These are phyloP conservation scores for Alternaria conjuncta DNA, from an alignment of 2,329 filamentous ascomycete species.

Conservation along the genomic window DNA sequence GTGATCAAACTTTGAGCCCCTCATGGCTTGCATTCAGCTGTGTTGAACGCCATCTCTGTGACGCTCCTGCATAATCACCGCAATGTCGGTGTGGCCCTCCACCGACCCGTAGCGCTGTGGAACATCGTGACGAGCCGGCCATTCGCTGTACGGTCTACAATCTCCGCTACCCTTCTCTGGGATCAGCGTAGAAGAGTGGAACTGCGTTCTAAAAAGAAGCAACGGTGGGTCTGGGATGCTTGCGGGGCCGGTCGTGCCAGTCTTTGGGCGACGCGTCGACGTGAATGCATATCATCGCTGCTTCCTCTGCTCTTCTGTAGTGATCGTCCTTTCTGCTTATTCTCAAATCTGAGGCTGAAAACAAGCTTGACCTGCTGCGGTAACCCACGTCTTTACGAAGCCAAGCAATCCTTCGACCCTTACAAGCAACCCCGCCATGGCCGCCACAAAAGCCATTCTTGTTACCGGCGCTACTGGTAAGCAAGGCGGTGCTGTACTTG, in stretches of 20 bases:
- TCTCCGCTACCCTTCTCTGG: background rate
- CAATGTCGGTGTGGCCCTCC: constrained; percentile 1
- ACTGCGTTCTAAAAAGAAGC: constrained; percentile 2
- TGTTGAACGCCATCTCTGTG: background rate
- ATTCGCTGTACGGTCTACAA: background rate
- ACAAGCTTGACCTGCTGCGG: constrained; percentile 1
- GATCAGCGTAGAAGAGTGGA: constrained; percentile 3
- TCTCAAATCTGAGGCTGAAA: background rate
- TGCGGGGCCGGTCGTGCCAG: constrained; percentile 11
- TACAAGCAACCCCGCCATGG: constrained; percentile 28
- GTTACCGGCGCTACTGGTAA: constrained; percentile 56
- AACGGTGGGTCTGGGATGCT: constrained; percentile 1
- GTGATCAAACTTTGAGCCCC: background rate
- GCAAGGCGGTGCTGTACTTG: constrained; percentile 55
- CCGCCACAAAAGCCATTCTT: constrained; percentile 50
- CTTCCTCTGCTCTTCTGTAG: background rate
- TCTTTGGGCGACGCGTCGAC: background rate
- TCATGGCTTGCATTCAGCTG: background rate
- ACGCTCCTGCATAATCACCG: constrained; percentile 6
- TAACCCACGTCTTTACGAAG: background rate
- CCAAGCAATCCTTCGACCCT: constrained; percentile 8
- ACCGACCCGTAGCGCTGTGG: constrained; percentile 7
- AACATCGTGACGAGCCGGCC: background rate
- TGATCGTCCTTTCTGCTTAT: background rate
- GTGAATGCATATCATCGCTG: constrained; percentile 8